Evolutionary conservation across 2,329 filamentous ascomycete species (phyloP).

Genomic region (Calycina marina): DNA sequence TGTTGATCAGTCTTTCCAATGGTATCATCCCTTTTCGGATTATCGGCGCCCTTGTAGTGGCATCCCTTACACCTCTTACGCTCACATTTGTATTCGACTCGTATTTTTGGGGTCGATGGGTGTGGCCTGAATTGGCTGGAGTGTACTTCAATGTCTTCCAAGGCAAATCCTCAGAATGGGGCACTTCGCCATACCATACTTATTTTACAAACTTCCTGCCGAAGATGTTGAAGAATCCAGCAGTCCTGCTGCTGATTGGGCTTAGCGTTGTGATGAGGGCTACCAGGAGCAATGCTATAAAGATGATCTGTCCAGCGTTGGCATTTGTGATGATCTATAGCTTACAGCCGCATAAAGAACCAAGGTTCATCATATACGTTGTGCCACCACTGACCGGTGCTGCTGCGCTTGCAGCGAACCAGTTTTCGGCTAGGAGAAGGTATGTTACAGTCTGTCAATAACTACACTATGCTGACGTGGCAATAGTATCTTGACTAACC

Average conservation of each 20-base stretch:
- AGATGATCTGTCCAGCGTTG: slow-evolving; percentile 50
- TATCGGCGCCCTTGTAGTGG: slow-evolving; percentile 37
- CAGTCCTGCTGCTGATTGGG: slow-evolving; percentile 40
- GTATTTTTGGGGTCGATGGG: slow-evolving; percentile 76
- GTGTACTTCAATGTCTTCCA: slow-evolving; percentile 87
- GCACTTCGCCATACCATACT: slow-evolving; percentile 69
- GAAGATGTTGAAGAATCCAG: slow-evolving; percentile 69
- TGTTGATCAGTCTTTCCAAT: slow-evolving; percentile 38
- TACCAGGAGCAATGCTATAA: slow-evolving; percentile 28
- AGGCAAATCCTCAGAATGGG: slow-evolving; percentile 77
- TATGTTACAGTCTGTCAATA: too few species aligned
- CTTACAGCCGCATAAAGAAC: slow-evolving; percentile 86
- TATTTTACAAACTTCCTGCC: slow-evolving; percentile 77
- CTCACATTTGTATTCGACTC: slow-evolving; percentile 69
- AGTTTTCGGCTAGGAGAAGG: too few species aligned
- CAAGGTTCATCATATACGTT: slow-evolving; percentile 84
- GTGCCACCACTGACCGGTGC: slow-evolving; percentile 68
- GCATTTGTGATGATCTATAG: slow-evolving; percentile 71
- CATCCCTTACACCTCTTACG: slow-evolving; percentile 50
- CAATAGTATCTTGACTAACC: too few species aligned
- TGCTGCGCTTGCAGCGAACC: slow-evolving; percentile 58
- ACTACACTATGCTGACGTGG: too few species aligned
- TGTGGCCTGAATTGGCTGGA: slow-evolving; percentile 83
- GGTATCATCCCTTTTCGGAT: slow-evolving; percentile 46
- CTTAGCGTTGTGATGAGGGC: slow-evolving; percentile 34